Evolutionary conservation across 345 rosid genomes (phyloP).

Genomic region (Citropsis articulata): DNA sequence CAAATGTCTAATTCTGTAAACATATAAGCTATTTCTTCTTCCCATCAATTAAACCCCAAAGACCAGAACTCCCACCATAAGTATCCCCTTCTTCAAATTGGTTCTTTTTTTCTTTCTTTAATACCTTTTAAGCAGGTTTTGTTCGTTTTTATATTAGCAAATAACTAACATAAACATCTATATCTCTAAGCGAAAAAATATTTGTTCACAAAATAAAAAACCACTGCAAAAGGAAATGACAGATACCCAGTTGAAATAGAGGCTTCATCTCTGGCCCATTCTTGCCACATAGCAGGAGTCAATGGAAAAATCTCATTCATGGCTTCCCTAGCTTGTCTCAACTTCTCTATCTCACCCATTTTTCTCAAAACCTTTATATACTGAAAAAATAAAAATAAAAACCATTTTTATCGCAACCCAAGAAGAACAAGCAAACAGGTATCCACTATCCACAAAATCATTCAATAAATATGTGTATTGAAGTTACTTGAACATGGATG

Average conservation of each 20-base stretch:
- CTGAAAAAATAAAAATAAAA: constrained; percentile 30
- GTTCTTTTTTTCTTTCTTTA: background rate
- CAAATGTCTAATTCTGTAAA: background rate
- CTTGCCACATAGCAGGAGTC: constrained; percentile 76
- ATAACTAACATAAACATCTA: background rate
- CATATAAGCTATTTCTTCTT: background rate
- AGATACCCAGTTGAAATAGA: constrained; percentile 55
- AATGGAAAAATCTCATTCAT: constrained; percentile 76
- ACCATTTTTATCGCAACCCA: background rate
- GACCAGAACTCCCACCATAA: background rate
- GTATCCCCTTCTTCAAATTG: background rate
- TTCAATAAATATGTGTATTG: background rate
- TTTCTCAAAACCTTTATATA: constrained; percentile 74
- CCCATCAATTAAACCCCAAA: background rate
- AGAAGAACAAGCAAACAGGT: background rate
- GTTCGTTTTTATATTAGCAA: background rate
- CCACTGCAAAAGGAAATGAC: background rate
- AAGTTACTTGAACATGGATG: constrained; percentile 32
- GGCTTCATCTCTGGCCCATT: constrained; percentile 89
- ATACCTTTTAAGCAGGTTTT: background rate
- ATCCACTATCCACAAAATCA: background rate
- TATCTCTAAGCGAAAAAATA: background rate
- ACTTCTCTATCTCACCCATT: constrained; percentile 74
- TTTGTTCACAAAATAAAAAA: background rate
- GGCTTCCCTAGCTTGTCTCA: constrained; percentile 78